Percentiles rank a stretch among this genome's conserved stretches.
These are phyloP conservation scores for Ilex paraguariensis DNA, from an alignment of 305 asterid genomes.

Conservation along the genomic window DNA sequence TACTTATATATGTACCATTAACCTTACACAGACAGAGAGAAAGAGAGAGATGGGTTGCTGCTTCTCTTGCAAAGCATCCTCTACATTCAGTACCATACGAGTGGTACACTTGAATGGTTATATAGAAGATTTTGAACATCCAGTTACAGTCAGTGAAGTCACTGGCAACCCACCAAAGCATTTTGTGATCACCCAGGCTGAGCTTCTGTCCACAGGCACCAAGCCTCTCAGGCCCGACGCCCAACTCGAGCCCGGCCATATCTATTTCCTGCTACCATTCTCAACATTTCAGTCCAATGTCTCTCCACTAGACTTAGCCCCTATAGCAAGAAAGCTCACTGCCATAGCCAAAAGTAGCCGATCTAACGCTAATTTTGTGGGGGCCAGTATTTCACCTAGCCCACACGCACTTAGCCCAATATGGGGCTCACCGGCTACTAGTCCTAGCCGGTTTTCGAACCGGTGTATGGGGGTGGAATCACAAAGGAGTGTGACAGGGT, in stretches of 20 bases:
- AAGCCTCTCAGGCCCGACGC: constrained; percentile 33
- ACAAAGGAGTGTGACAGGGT: constrained; percentile 1
- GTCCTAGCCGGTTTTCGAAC: constrained; percentile 14
- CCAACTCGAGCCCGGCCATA: constrained; percentile 35
- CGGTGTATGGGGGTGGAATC: neutral
- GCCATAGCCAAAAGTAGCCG: constrained; percentile 22
- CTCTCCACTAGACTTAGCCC: constrained; percentile 43
- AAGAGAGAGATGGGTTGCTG: constrained; percentile 6
- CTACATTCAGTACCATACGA: constrained; percentile 27
- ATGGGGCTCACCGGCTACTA: constrained; percentile 12
- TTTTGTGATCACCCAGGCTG: constrained; percentile 48
- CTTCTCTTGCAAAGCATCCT: constrained; percentile 25
- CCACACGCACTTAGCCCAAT: constrained; percentile 2
- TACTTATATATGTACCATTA: too few relatives aligned
- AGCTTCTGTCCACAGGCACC: constrained; percentile 32
- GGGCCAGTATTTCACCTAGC: neutral
- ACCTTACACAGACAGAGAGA: too few relatives aligned
- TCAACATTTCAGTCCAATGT: constrained; percentile 42
- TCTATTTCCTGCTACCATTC: constrained; percentile 52
- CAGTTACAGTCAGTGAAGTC: constrained; percentile 46
- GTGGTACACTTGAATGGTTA: constrained; percentile 47
- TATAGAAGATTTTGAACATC: constrained; percentile 42
- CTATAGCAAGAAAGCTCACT: constrained; percentile 38
- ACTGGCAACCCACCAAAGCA: constrained; percentile 37
- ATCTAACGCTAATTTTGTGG: neutral